Evolutionary conservation across 805 yeast genomes (phyloP), one percentile per base, ranked within the genome.

Genomic region (Candida xiaguanensis): DNA sequence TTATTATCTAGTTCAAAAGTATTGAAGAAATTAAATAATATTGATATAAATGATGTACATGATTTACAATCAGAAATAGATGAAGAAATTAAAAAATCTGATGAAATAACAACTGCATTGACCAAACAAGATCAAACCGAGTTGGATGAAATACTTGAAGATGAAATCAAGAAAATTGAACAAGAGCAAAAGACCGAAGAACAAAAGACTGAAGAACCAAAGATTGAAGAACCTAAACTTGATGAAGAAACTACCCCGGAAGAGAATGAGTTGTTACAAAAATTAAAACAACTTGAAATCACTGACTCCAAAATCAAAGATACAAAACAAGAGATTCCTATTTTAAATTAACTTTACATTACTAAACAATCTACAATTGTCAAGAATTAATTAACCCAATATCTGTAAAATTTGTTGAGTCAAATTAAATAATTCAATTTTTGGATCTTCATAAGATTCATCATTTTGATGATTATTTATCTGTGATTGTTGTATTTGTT

Each of bases 321-420:
- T n/a, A n/a, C n/a, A n/a, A n/a, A n/a, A n/a, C n/a, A n/a, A n/a
- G n/a, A n/a, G n/a, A n/a, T n/a, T n/a, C n/a, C n/a, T n/a, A 9
- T 20, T 20, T 20, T 20, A 20, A 20, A 20, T 20, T 20, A 20
- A 20, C 6, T 20, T 9, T 37, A 14, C 35, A 37, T n/a, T 16
- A n/a, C 13, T 37, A 30, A 17, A 22, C 33, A 12, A 27, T 36
- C 13, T 20, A 33, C 34, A 37, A 32, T 27, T 20, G 32, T 19
- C 20, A 28, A 28, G 31, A 28, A 28, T 28, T 28, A 16, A 28
- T 19, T 40, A 68, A 20, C 74, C 74, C 46, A 69, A 59, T 26
- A 68, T 69, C 52, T 79, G 83, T 51, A 80, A 67, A 38, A 80
- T 80, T 61, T 80, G 85, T 55, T 78, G 84, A 8, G 85, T 78